Evolutionary conservation across 139 green algal genomes (phyloP), one percentile per base, ranked within the genome.

Genomic region (Coccomyxa sp.): DNA sequence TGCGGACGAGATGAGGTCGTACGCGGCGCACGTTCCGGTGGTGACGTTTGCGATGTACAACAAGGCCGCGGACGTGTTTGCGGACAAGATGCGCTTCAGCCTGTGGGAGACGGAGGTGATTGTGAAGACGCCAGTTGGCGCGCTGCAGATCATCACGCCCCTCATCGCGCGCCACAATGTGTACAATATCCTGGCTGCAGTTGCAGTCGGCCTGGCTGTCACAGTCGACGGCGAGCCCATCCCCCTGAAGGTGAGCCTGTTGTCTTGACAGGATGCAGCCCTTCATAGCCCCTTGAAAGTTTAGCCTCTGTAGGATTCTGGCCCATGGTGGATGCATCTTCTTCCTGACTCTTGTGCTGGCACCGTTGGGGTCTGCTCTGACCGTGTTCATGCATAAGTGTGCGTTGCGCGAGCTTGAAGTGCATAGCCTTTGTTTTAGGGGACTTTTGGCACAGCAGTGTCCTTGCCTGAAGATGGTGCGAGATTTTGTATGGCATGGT

Each of bases 121-220:
- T 10, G 74, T 91, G 9, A 55, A n/a, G 50, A 91, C 87, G 18
- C 87, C 87, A 24, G 50, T 87, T 36, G 87, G 85, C 9, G 33
- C 55, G 14, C 68, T 90, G 40, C 73, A 95, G 76, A 92, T 98
- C 83, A 92, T 95, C 78, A 92, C 86, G 10, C 82, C 86, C 16
- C 81, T 98, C 38, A 76, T 98, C 34, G 95, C 96, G 68, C 81
- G 89, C 24, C 81, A 89, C 76, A 98, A 98, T 74, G 89, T 95
- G 22, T 91, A 86, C 86, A 98, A 99, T 84, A 87, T 99, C 10
- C 81, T 98, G 37, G 95, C 94, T 18, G 94, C 96, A 9, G 94
- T 98, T 36, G 93, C 94, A 0, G 88, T 87, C 16, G 95, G 92
- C 24, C 68, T 98, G 0, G 91, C 94, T 29, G 71, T 95, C 41